These are phyloP conservation scores for Russula sp. DNA, from an alignment of 768 basidiomycete species.

Conservation along the genomic window DNA sequence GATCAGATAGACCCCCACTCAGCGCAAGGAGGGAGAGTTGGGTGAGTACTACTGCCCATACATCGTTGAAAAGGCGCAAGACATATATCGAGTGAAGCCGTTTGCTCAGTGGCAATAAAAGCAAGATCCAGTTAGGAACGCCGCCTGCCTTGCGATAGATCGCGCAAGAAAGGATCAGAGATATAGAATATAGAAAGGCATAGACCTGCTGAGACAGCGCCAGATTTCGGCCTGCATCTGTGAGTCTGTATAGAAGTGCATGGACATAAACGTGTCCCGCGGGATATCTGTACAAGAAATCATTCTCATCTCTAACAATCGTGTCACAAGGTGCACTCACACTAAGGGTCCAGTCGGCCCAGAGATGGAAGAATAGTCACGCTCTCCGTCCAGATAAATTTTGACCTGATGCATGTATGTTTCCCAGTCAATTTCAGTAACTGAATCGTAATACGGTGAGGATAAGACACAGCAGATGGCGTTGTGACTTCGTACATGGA, in stretches of 20 bases:
- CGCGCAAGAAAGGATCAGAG: conserved; percentile 53
- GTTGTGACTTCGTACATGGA: conserved; percentile 54
- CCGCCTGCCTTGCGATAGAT: conserved; percentile 59
- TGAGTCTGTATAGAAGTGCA: conserved; percentile 55
- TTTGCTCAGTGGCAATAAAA: conserved; percentile 82
- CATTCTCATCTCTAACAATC: not conserved
- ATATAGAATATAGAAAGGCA: conserved; percentile 59
- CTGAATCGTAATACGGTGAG: conserved; percentile 37
- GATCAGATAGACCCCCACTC: conserved; percentile 48
- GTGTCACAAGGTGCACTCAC: conserved; percentile 38
- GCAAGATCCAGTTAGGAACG: conserved; percentile 63
- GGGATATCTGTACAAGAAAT: conserved; percentile 61
- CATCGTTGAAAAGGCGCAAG: conserved; percentile 91
- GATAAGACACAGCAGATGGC: conserved; percentile 4
- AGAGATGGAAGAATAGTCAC: conserved; percentile 70
- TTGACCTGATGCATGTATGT: conserved; percentile 91
- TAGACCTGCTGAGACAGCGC: conserved; percentile 72
- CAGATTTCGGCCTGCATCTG: conserved; percentile 53
- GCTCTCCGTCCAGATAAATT: conserved; percentile 70
- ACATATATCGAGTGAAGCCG: conserved; percentile 90
- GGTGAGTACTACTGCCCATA: conserved; percentile 67
- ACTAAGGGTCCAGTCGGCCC: conserved; percentile 93
- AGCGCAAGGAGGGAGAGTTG: conserved; percentile 63
- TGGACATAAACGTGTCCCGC: conserved; percentile 89
- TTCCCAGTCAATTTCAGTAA: conserved; percentile 97